phyloP scores from a whole-genome alignment of 495 filamentous ascomycete genomes.

The Parachaetomium inaequale region DNA sequence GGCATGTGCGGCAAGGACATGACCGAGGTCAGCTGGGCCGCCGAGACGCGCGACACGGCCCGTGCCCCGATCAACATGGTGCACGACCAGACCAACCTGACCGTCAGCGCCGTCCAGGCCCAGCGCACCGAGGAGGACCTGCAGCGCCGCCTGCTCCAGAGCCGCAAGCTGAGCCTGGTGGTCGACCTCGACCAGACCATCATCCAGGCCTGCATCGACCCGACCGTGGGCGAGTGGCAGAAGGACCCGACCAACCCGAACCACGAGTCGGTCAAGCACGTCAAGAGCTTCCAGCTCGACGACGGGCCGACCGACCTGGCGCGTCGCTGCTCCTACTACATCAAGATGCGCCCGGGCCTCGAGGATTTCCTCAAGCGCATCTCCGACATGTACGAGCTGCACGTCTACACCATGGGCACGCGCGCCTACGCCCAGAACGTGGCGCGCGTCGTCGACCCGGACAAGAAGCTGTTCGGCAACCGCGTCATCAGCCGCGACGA shows the following conservation, averaged over 20 bases:
- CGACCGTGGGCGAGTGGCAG: constrained; percentile 94
- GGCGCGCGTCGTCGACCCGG: constrained; percentile 88
- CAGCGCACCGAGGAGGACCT: constrained; percentile 76
- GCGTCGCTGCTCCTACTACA: constrained; percentile 86
- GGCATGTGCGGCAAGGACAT: constrained; percentile 94
- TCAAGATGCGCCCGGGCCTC: constrained; percentile 94
- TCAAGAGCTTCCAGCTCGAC: constrained; percentile 82
- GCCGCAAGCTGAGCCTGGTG: constrained; percentile 82
- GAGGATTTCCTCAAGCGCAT: constrained; percentile 77
- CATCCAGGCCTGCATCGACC: constrained; percentile 96
- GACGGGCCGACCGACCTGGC: constrained; percentile 65
- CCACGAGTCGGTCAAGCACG: constrained; percentile 82
- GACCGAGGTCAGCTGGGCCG: constrained; percentile 61
- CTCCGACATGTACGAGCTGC: constrained; percentile 81
- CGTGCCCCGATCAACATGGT: constrained; percentile 90
- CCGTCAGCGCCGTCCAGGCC: constrained; percentile 70
- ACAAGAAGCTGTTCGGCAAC: constrained; percentile 85
- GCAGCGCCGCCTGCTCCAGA: constrained; percentile 73
- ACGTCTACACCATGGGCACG: constrained; percentile 99
- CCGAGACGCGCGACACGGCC: constrained; percentile 56
- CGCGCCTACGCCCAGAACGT: constrained; percentile 89
- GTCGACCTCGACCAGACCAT: constrained; percentile 98
- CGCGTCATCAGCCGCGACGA: constrained; percentile 94
- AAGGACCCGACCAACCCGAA: constrained; percentile 84
- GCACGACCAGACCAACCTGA: constrained; percentile 82